A percentile compares a stretch with the other conserved stretches of the same genome.
These are phyloP conservation scores for Wallacemonas sp. DNA, from an alignment of 208 protist species.

Conservation along the genomic window DNA sequence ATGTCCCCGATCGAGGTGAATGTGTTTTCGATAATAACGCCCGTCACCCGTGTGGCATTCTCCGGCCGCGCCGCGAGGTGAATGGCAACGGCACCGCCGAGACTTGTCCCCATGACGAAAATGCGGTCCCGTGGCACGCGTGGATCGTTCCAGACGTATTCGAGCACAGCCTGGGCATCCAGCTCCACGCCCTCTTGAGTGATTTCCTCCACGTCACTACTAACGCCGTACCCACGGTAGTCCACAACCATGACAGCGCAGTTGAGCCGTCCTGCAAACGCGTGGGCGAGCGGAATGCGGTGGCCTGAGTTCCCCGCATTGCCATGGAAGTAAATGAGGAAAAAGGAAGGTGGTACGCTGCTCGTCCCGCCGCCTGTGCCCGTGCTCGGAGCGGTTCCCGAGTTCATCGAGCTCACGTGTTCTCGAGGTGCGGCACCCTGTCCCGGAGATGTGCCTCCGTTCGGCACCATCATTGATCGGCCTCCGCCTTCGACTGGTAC, in stretches of 20 bases:
- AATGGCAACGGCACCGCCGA: conserved; percentile 88
- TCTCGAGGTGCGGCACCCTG: too few relatives aligned
- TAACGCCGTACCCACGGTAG: conserved; percentile 90
- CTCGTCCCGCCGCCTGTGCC: background rate
- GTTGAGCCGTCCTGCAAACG: conserved; percentile 40
- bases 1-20: conserved; percentile 91
- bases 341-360: conserved; percentile 27
- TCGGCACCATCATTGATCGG: too few relatives aligned
- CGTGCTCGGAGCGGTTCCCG: too few relatives aligned
- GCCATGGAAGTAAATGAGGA: conserved; percentile 91
- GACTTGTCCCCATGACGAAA: conserved; percentile 86
- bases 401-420: too few relatives aligned
- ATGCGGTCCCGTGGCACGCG: conserved; percentile 71
- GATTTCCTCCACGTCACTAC: conserved; percentile 33
- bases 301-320: conserved; percentile 93
- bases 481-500: too few relatives aligned
- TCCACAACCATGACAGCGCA: conserved; percentile 89
- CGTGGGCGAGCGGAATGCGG: conserved; percentile 61
- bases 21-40: conserved; percentile 89
- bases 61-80: conserved; percentile 53
- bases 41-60: conserved; percentile 50
- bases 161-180: conserved; percentile 85
- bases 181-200: conserved; percentile 75
- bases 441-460: too few relatives aligned
- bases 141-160: conserved; percentile 59